Percentiles rank a stretch among this genome's conserved stretches.
Evolutionary conservation across 495 filamentous ascomycete species (phyloP).

Genomic region (Penicillium antarcticum): DNA sequence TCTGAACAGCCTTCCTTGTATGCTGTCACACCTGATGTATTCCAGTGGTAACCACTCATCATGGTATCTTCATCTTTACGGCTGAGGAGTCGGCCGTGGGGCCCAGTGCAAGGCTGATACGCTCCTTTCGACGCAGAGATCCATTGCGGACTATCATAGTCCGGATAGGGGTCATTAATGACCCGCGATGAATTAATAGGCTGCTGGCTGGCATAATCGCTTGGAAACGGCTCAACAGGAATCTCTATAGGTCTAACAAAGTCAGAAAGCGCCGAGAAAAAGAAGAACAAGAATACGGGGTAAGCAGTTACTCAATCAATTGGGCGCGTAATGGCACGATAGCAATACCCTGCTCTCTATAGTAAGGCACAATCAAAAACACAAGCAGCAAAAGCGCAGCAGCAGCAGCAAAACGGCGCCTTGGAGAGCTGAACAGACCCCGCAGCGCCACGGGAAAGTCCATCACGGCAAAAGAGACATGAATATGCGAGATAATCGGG

Average conservation of each 20-base stretch:
- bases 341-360: background rate
- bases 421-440: background rate
- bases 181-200: background rate
- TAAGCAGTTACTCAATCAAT: background rate
- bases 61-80: conserved; percentile 31
- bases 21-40: conserved; percentile 2
- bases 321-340: background rate
- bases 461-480: background rate
- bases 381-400: background rate
- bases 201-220: background rate
- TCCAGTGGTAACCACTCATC: conserved; percentile 9
- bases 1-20: background rate
- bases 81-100: conserved; percentile 35
- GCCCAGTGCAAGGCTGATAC: conserved; percentile 38
- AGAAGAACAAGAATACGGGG: background rate
- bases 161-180: conserved; percentile 45
- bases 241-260: background rate
- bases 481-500: background rate
- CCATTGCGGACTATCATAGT: conserved; percentile 42
- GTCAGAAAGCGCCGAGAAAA: background rate
- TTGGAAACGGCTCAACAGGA: background rate
- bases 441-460: background rate
- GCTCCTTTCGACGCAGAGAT: conserved; percentile 33
- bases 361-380: background rate
- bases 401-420: background rate